phyloP scores from a whole-genome alignment of 2,329 filamentous ascomycete genomes.

The Tolypocladium paradoxum region DNA sequence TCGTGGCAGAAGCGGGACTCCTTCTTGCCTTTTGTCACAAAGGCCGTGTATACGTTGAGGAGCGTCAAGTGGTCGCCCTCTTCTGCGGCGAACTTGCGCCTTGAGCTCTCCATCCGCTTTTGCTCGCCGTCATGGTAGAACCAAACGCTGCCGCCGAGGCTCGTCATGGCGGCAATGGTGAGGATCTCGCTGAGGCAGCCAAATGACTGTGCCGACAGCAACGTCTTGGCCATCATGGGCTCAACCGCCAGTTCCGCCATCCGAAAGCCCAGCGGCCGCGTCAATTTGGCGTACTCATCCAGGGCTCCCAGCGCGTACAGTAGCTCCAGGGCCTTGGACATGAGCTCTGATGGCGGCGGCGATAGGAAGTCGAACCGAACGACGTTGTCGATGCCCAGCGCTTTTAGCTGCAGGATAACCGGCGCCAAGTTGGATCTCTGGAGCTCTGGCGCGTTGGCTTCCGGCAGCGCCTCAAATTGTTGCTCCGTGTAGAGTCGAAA shows the following conservation, averaged over 20 bases:
- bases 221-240: slow-evolving; percentile 88
- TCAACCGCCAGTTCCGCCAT: slow-evolving; percentile 93
- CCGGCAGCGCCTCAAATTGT: slow-evolving; percentile 52
- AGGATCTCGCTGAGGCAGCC: slow-evolving; percentile 76
- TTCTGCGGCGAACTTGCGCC: slow-evolving; percentile 77
- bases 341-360: slow-evolving; percentile 71
- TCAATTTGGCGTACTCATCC: slow-evolving; percentile 83
- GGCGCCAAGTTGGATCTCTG: slow-evolving; percentile 86
- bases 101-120: slow-evolving; percentile 61
- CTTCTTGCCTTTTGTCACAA: slow-evolving; percentile 72
- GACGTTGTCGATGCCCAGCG: slow-evolving; percentile 89
- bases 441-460: slow-evolving; percentile 76
- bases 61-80: slow-evolving; percentile 92
- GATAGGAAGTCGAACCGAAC: slow-evolving; percentile 84
- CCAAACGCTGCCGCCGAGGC: slow-evolving; percentile 73
- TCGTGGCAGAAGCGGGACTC: slow-evolving; percentile 80
- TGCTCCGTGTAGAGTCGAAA: slow-evolving; percentile 84
- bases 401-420: slow-evolving; percentile 82
- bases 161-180: slow-evolving; percentile 90
- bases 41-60: slow-evolving; percentile 86
- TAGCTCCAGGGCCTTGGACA: slow-evolving; percentile 78
- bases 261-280: slow-evolving; percentile 71
- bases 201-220: slow-evolving; percentile 66
- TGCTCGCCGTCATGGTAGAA: slow-evolving; percentile 69
- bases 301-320: slow-evolving; percentile 79